A percentile compares a stretch with the other conserved stretches of the same genome.
These are phyloP conservation scores for Termitomyces sp. DNA, from an alignment of 1,284 basidiomycete genomes.

Conservation along the genomic window DNA sequence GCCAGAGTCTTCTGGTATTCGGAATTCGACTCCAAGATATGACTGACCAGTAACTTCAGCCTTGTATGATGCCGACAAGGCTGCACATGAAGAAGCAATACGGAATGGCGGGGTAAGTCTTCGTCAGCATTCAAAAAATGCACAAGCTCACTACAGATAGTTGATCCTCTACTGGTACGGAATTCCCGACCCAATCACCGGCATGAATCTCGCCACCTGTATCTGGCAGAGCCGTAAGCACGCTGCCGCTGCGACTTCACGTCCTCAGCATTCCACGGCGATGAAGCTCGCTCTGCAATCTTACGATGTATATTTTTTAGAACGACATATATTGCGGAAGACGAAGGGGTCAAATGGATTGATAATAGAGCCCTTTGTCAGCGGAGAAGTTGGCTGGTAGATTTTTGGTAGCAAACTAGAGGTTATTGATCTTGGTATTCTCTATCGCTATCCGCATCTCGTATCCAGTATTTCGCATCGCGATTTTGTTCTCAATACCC, in stretches of 20 bases:
- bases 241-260: constrained; percentile 73
- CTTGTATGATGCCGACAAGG: constrained; percentile 80
- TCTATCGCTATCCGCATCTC: background rate
- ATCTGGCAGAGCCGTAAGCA: constrained; percentile 88
- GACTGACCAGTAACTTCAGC: constrained; percentile 34
- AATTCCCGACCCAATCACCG: constrained; percentile 66
- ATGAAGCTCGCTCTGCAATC: constrained; percentile 75
- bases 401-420: background rate
- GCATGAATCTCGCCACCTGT: constrained; percentile 90
- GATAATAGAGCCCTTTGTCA: constrained; percentile 52
- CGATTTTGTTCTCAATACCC: background rate
- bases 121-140: constrained; percentile 2
- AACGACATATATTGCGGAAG: constrained; percentile 72
- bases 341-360: constrained; percentile 50
- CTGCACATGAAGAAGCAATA: constrained; percentile 88
- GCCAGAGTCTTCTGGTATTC: constrained; percentile 23
- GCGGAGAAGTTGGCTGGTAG: constrained; percentile 71
- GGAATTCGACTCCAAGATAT: constrained; percentile 15
- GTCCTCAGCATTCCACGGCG: constrained; percentile 76
- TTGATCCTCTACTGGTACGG: constrained; percentile 89
- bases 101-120: constrained; percentile 70
- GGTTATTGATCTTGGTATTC: background rate
- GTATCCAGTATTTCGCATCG: background rate
- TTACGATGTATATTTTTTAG: constrained; percentile 77
- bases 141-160: constrained; percentile 28